Base-by-base conservation (phyloP, 768 basidiomycete species). In the Leccinum arenicola region DNA sequence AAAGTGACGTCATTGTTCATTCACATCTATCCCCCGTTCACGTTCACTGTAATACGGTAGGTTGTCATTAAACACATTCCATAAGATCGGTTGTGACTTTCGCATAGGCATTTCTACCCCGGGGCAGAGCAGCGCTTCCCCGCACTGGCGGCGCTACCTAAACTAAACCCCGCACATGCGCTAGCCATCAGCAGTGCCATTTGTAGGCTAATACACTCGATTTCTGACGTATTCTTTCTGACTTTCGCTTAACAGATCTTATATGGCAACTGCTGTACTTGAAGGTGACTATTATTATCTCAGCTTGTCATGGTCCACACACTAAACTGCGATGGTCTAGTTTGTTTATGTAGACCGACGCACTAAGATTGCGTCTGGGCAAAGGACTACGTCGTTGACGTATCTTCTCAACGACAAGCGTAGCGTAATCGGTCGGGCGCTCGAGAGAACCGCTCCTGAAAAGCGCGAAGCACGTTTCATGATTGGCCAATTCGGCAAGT, bases 1-100 rank as follows among this genome's bases (percentile, higher is more conserved):
- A 98, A 98, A 74, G 91, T 98, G 69, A 98, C 92, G 17, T 93
- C 91, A 10, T 77, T 99, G 25, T 98, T 95, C 76, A 84, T 99
- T 33, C 97, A 99, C 70, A 88, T 98, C 57, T 98, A 97, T 68
- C 83, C 92, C 0, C 93, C 97, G 0, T 85, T 96, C 61, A 86
- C 89, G 3, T 91, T 99, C 66, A 95, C 93, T 14, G 88, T 95
- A 23, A 94, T 98, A 56, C 81, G 91, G 92, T 91, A 62, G 33
- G 85, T 74, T 19, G 29, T 52, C 64, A 19, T 27, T 19, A 50
- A 15, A 23, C 40, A 17, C 40, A 25, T 52, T 27, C 48, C 27
- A 27, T 29, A 12, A 45, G 3, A 29, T 33, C 1, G 54, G 38
- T 15, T 3, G 12, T 70, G 55, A 73, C 50, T 7, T 14, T 52